Percentiles rank a stretch among this genome's conserved stretches.
Conservation (phyloP, 2,329 filamentous ascomycete species). For the Monilinia vaccinii-corymbosi region DNA sequence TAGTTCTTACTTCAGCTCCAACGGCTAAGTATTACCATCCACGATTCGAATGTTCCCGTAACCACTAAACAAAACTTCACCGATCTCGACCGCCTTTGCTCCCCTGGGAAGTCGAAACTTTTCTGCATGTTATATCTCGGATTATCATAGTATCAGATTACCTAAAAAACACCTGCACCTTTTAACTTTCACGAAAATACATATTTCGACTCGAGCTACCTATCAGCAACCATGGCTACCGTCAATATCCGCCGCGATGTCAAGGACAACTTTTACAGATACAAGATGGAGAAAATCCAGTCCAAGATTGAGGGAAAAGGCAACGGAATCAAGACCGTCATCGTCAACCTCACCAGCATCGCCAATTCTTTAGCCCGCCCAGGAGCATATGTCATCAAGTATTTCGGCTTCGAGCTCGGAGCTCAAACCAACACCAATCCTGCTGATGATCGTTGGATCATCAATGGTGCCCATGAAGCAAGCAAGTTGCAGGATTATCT, state of each 20-base stretch:
- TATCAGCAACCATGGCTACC: conserved; percentile 73
- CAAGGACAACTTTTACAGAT: conserved; percentile 98
- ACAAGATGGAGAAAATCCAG: conserved; percentile 99
- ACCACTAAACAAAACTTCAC: conserved; percentile 35
- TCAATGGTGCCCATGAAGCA: conserved; percentile 96
- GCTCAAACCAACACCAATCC: conserved; percentile 98
- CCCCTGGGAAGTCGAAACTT: conserved; percentile 29
- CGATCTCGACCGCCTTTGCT: conserved; percentile 46
- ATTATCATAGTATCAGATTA: conserved; percentile 23
- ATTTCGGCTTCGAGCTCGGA: conserved; percentile 97
- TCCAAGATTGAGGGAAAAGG: conserved; percentile 99
- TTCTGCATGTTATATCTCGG: conserved; percentile 35
- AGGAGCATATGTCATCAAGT: conserved; percentile 95
- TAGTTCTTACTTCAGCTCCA: conserved; percentile 80
- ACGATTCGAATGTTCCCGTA: conserved; percentile 27
- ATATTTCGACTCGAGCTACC: conserved; percentile 14
- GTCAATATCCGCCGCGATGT: conserved; percentile 98
- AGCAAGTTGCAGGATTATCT: conserved; percentile 95
- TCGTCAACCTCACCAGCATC: conserved; percentile 93
- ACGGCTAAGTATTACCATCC: conserved; percentile 61
- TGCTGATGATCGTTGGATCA: conserved; percentile 98
- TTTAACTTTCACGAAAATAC: conserved; percentile 15
- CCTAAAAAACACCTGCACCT: conserved; percentile 17
- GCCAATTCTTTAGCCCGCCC: conserved; percentile 87
- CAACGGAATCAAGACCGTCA: conserved; percentile 98